Conservation (phyloP, 208 protist species). For the Leishmania tropica region DNA sequence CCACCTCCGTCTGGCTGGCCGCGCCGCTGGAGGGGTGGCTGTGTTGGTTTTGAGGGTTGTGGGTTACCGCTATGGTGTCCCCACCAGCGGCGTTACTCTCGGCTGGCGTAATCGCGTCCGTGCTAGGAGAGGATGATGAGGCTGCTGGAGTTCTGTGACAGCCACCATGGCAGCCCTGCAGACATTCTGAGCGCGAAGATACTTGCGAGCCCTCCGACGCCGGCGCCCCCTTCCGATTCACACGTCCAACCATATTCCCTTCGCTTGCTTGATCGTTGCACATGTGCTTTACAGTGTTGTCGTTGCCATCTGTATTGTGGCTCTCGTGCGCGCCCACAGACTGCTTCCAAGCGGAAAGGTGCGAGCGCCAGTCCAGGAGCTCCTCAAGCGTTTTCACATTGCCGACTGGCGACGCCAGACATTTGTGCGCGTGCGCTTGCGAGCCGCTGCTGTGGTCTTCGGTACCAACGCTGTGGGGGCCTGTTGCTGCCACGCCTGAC, state of each 20-base stretch:
- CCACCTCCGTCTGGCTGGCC: background rate
- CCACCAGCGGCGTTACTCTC: background rate
- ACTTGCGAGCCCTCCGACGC: background rate
- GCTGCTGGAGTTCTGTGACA: background rate
- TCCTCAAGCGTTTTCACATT: constrained; percentile 19
- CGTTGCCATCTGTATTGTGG: background rate
- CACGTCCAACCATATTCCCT: background rate
- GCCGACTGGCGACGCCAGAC: background rate
- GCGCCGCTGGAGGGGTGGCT: constrained; percentile 2
- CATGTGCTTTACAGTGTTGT: background rate
- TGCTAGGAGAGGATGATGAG: background rate
- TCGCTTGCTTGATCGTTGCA: background rate
- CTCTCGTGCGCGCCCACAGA: background rate
- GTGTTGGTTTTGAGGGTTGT: background rate
- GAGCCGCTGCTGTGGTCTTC: background rate
- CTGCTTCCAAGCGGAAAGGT: constrained; percentile 8
- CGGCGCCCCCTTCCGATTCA: background rate
- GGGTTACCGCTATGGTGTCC: background rate
- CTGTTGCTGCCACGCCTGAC: background rate
- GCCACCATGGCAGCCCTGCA: background rate
- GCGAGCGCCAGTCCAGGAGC: constrained; percentile 18
- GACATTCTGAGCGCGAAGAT: background rate
- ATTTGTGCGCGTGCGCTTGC: background rate
- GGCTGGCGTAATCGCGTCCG: background rate
- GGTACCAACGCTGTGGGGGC: background rate